These are phyloP conservation scores for Coprinopsis cinerea DNA, from an alignment of 768 basidiomycete species.

Conservation along the genomic window DNA sequence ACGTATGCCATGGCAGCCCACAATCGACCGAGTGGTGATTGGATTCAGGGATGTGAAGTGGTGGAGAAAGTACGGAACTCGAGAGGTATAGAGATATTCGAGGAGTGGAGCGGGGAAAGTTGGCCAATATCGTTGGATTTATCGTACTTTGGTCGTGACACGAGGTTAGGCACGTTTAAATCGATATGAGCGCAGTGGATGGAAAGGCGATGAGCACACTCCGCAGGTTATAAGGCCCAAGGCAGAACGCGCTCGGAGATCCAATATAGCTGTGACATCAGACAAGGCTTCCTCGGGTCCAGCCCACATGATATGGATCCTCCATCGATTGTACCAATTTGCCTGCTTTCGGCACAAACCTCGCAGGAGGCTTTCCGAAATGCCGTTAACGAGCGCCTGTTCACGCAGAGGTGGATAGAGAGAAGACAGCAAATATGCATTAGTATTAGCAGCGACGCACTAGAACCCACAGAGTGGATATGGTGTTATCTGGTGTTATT, in stretches of 20 bases:
- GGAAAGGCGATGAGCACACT: background rate
- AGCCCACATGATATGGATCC: slow-evolving; percentile 1
- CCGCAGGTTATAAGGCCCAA: background rate
- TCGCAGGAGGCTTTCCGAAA: background rate
- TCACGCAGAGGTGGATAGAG: too few relatives aligned
- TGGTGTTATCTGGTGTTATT: too few relatives aligned
- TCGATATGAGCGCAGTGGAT: background rate
- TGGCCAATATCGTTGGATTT: background rate
- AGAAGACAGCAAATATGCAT: too few relatives aligned
- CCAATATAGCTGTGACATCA: slow-evolving; percentile 1
- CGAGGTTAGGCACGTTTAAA: background rate
- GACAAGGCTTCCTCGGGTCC: background rate
- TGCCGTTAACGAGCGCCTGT: too few relatives aligned
- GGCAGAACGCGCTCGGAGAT: background rate
- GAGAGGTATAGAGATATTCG: background rate
- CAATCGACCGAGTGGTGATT: background rate
- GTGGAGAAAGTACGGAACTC: slow-evolving; percentile 2
- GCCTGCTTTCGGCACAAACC: background rate
- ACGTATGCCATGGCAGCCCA: slow-evolving; percentile 41
- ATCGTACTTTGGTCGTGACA: background rate
- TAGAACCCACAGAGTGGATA: too few relatives aligned
- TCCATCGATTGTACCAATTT: background rate
- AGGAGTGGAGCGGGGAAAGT: background rate
- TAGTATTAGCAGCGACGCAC: too few relatives aligned
- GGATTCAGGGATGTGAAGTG: background rate